Conservation (phyloP, 768 basidiomycete species). For the Auricularia cornea region DNA sequence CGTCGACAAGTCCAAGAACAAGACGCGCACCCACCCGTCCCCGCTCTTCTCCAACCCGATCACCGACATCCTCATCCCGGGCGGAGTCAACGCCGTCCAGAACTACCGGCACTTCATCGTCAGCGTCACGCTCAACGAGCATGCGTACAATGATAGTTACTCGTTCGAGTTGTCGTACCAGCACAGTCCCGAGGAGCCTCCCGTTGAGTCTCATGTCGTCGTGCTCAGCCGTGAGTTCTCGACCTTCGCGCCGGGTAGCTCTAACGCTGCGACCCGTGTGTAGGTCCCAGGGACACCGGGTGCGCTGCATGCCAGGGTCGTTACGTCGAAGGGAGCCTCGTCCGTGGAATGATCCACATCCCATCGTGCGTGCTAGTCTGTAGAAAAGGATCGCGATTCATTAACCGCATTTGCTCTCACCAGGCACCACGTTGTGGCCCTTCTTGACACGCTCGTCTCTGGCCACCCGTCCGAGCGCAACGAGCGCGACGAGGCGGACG, state of each 20-base stretch:
- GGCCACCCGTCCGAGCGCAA: neutral
- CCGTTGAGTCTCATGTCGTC: neutral
- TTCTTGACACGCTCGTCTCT: neutral
- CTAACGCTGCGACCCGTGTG: neutral
- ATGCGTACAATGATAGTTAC: slow-evolving; percentile 18
- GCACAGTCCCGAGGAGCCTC: neutral
- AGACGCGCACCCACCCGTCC: neutral
- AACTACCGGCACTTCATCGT: slow-evolving; percentile 21
- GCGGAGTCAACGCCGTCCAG: slow-evolving; percentile 11
- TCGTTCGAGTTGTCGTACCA: slow-evolving; percentile 16
- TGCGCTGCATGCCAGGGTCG: neutral
- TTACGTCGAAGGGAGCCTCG: neutral
- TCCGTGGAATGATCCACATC: neutral
- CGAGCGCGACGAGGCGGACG: neutral
- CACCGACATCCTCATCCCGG: slow-evolving; percentile 8
- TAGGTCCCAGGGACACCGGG: neutral
- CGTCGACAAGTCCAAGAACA: neutral
- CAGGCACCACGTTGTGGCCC: neutral
- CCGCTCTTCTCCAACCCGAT: neutral
- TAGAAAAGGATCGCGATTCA: too few relatives aligned
- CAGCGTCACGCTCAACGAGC: slow-evolving; percentile 18
- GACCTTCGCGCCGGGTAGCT: neutral
- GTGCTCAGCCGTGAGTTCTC: neutral
- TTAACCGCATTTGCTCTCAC: too few relatives aligned
- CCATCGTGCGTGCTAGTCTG: too few relatives aligned